These are phyloP conservation scores for Oryza punctata DNA, from an alignment of 176 grass and related monocot species.

Conservation along the genomic window DNA sequence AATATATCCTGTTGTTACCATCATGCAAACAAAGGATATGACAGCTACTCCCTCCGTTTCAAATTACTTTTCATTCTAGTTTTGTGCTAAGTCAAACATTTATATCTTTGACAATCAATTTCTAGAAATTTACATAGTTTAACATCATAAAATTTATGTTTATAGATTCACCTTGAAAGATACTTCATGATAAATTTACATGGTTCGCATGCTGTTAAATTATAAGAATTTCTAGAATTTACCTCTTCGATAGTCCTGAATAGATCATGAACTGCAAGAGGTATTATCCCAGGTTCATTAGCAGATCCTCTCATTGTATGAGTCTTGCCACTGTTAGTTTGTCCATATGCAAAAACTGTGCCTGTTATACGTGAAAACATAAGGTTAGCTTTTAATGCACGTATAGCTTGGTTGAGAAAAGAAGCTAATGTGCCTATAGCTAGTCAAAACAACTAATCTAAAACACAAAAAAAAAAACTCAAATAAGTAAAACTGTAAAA, in stretches of 20 bases:
- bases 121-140: too few species aligned
- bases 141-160: too few species aligned
- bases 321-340: slow-evolving; percentile 97
- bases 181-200: too few species aligned
- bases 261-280: slow-evolving; percentile 77
- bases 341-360: slow-evolving; percentile 97
- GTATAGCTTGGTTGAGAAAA: neutral
- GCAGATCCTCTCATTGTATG: slow-evolving; percentile 83
- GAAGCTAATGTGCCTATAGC: neutral
- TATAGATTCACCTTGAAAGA: too few species aligned
- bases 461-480: neutral
- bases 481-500: slow-evolving; percentile 14
- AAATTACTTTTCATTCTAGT: too few species aligned
- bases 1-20: neutral
- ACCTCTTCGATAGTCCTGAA: slow-evolving; percentile 80
- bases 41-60: neutral
- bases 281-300: slow-evolving; percentile 81
- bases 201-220: too few species aligned
- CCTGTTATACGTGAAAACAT: slow-evolving; percentile 43
- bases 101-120: too few species aligned
- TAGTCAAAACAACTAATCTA: neutral
- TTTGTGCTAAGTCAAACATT: too few species aligned
- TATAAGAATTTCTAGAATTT: neutral
- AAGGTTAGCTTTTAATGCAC: slow-evolving; percentile 14
- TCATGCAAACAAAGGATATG: slow-evolving; percentile 12